These are phyloP conservation scores for Brassica incana DNA, from an alignment of 345 rosid species.

Conservation along the genomic window DNA sequence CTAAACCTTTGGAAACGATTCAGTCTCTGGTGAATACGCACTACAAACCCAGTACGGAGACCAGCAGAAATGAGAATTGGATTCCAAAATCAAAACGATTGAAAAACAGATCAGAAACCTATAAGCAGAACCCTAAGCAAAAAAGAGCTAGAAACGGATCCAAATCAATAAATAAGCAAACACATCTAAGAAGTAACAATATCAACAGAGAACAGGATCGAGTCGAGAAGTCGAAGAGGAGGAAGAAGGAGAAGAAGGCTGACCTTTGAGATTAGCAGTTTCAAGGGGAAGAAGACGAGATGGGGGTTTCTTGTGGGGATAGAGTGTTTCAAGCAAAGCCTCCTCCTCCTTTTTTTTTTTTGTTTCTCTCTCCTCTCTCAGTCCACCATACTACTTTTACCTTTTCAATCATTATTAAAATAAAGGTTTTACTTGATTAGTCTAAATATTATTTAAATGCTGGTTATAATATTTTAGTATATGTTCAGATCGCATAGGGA, in stretches of 20 bases:
- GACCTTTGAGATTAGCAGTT: slow-evolving; percentile 24
- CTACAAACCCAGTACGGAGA: background rate
- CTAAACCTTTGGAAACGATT: background rate
- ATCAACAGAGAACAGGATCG: background rate
- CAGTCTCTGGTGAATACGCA: background rate
- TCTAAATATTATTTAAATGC: background rate
- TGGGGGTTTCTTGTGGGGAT: slow-evolving; percentile 26
- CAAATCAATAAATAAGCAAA: background rate
- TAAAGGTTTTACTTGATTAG: no score
- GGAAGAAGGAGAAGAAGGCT: slow-evolving; percentile 15
- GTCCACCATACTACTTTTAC: slow-evolving; percentile 3
- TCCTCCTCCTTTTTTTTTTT: background rate
- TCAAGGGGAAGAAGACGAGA: slow-evolving; percentile 14
- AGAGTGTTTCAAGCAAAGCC: background rate
- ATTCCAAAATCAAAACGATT: background rate
- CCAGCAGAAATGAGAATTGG: background rate
- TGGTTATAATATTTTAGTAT: background rate
- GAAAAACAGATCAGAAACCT: slow-evolving; percentile 8
- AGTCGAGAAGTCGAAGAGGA: background rate
- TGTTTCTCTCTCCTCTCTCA: background rate
- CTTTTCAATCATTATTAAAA: slow-evolving; percentile 21
- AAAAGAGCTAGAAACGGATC: slow-evolving; percentile 8
- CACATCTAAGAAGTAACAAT: background rate
- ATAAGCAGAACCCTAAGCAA: slow-evolving; percentile 17
- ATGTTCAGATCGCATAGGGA: background rate